phyloP scores from a whole-genome alignment of 495 filamentous ascomycete genomes.

The Aspergillus nidulans region DNA sequence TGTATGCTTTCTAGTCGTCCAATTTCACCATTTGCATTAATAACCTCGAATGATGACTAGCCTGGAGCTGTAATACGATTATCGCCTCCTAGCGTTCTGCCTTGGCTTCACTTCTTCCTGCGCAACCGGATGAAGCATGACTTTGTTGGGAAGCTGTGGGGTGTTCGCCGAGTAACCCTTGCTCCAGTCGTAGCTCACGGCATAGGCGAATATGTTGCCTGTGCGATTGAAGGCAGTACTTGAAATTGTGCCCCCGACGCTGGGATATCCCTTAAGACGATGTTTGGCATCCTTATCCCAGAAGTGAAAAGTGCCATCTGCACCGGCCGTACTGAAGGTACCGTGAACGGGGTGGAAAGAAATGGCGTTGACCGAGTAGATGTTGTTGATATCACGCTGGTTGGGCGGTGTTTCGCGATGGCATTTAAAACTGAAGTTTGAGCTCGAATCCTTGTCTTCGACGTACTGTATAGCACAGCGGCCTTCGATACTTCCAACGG shows the following conservation, averaged over 20 bases:
- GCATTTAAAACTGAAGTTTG: conserved; percentile 91
- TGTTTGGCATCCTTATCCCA: conserved; percentile 90
- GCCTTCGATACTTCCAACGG: conserved; percentile 83
- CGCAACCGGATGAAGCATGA: conserved; percentile 78
- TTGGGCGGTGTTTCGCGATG: conserved; percentile 71
- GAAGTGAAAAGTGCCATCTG: conserved; percentile 85
- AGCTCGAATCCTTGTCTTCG: conserved; percentile 76
- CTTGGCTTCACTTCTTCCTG: conserved; percentile 79
- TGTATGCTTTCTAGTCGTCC: background rate
- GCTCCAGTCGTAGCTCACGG: conserved; percentile 92
- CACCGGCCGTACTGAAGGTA: conserved; percentile 86
- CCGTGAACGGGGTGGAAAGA: conserved; percentile 83
- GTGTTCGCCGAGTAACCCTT: conserved; percentile 77
- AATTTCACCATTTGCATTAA: background rate
- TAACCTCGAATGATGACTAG: background rate
- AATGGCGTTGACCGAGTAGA: conserved; percentile 86
- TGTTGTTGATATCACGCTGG: conserved; percentile 64
- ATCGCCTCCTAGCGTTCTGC: conserved; percentile 67
- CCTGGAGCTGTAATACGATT: conserved; percentile 15
- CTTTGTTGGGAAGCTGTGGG: conserved; percentile 66
- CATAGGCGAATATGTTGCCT: conserved; percentile 83
- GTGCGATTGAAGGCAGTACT: conserved; percentile 70
- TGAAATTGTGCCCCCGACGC: conserved; percentile 74
- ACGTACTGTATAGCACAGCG: conserved; percentile 86
- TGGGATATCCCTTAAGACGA: conserved; percentile 82